phyloP scores from a whole-genome alignment of 805 yeast genomes.

The Saturnispora ahearnii region DNA sequence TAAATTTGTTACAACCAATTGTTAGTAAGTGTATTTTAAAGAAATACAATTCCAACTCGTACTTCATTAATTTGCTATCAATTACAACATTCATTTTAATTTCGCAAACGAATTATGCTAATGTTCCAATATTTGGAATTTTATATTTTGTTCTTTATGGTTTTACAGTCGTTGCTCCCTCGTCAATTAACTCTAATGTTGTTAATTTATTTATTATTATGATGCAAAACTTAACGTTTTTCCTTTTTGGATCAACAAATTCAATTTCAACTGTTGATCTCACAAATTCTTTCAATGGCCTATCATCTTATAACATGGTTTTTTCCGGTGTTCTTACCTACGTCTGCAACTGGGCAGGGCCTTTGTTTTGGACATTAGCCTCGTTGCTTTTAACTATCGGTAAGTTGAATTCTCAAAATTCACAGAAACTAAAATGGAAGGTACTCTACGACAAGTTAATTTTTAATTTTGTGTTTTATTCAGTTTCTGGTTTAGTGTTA shows the following conservation, averaged over 20 bases:
- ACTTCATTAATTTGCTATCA: constrained; percentile 29
- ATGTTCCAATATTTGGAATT: constrained; percentile 42
- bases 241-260: constrained; percentile 84
- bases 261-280: constrained; percentile 86
- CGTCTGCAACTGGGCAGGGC: constrained; percentile 76
- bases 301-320: constrained; percentile 56
- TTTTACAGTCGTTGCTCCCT: constrained; percentile 11
- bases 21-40: background rate
- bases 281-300: constrained; percentile 88
- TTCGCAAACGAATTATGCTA: constrained; percentile 45
- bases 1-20: constrained; percentile 16
- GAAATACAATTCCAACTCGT: constrained; percentile 12
- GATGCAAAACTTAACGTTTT: constrained; percentile 70
- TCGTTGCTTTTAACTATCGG: constrained; percentile 19
- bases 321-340: constrained; percentile 74
- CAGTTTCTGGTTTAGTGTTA: constrained; percentile 49
- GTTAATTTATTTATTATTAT: constrained; percentile 34
- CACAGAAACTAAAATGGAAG: constrained; percentile 23
- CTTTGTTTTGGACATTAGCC: constrained; percentile 69
- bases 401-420: constrained; percentile 6
- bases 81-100: constrained; percentile 36
- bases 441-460: constrained; percentile 30
- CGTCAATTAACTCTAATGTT: constrained; percentile 13
- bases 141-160: constrained; percentile 27
- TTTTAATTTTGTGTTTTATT: constrained; percentile 45